Evolutionary conservation across 2,329 filamentous ascomycete species (phyloP).

Genomic region (Phaeosphaeria sp.): DNA sequence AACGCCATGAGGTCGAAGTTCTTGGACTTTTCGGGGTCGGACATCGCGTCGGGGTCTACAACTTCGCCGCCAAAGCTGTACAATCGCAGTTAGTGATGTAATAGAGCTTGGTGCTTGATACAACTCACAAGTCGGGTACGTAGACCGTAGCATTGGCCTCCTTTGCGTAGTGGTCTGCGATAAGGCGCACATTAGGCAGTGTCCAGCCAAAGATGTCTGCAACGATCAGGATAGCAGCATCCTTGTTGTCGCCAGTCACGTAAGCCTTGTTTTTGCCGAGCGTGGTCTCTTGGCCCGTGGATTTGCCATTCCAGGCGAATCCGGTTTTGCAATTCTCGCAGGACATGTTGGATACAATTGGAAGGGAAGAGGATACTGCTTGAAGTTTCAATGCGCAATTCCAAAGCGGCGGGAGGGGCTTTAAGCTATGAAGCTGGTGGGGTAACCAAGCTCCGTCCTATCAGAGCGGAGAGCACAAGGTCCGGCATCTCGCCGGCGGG

Average conservation of each 20-base stretch:
- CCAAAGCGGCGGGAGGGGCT: neutral
- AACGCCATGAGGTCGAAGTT: slow-evolving; percentile 51
- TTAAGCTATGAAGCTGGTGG: neutral
- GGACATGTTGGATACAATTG: slow-evolving; percentile 21
- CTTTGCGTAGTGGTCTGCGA: slow-evolving; percentile 57
- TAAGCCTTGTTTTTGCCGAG: slow-evolving; percentile 50
- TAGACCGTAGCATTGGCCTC: slow-evolving; percentile 54
- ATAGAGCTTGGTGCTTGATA: neutral
- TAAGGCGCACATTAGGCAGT: slow-evolving; percentile 54
- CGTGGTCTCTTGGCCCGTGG: slow-evolving; percentile 46
- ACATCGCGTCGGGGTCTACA: slow-evolving; percentile 30
- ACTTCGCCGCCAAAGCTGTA: slow-evolving; percentile 51
- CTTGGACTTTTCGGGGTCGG: slow-evolving; percentile 35
- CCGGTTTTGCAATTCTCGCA: slow-evolving; percentile 47
- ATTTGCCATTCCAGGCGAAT: slow-evolving; percentile 48
- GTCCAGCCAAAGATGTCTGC: slow-evolving; percentile 56
- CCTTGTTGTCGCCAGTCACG: slow-evolving; percentile 52
- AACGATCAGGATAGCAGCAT: slow-evolving; percentile 55
- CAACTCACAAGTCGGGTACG: slow-evolving; percentile 52
- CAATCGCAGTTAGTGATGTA: neutral
- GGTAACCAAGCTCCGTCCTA: neutral
- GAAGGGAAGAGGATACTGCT: neutral
- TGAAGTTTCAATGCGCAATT: neutral
- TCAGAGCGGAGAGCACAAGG: neutral
- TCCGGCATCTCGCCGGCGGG: neutral